Evolutionary conservation across 768 basidiomycete species (phyloP), one percentile per base, ranked within the genome.

Genomic region (Boletus vermiculosoides): DNA sequence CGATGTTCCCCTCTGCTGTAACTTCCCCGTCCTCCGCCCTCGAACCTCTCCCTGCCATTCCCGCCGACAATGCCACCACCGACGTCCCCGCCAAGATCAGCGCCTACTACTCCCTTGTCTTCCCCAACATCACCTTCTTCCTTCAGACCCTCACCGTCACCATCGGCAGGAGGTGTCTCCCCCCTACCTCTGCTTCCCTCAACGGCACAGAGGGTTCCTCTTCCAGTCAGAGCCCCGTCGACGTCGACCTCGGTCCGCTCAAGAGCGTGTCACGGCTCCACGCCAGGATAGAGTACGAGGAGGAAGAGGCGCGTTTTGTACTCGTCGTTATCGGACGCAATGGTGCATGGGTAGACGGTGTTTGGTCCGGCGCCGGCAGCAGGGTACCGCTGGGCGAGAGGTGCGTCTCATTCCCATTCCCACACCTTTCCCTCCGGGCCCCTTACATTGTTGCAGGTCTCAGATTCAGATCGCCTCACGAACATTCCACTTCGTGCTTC

Each of bases 211-310:
- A 88, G 44, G 71, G 70, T 44, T 59, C 76, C 4, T 3, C 44
- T 18, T 39, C 63, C 15, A 42, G 40, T 15, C 65, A 58, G 12
- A 72, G 58, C 22, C 83, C 84, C 55, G 88, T 91, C 37, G 89
- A 92, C 63, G 90, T 92, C 50, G 97, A 99, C 75, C 86, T 99
- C 10, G 97, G 97, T 9, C 89, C 93, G 5, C 82, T 98, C 47
- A 98, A 98, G 83, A 95, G 92, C 60, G 94, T 99, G 52, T 98
- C 95, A n/a, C 84, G 97, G 23, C 80, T 97, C 18, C 97, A 99
- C 69, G 97, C 97, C 34, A 88, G 86, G 78, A 94, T 98, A 64
- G 92, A 92, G 71, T 97, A 92, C 67, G 92, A 95, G 77, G 87
- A 90, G 70, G 88, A 92, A 9, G 87, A 88, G 59, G 90, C 91